phyloP scores from a whole-genome alignment of 441 rosid genomes.

The Populus hybrid region DNA sequence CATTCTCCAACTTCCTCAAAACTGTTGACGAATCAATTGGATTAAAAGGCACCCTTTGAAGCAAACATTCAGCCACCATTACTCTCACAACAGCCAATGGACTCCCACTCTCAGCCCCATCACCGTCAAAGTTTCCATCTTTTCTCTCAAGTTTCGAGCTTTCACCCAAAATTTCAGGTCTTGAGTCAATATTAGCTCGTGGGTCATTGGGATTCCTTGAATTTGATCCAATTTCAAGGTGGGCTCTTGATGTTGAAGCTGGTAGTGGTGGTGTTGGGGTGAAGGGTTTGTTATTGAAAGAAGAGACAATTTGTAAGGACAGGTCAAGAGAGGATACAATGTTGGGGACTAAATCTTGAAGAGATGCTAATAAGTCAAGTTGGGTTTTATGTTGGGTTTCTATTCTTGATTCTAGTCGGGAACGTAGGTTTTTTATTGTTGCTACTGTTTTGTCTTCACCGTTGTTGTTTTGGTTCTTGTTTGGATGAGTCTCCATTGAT shows the following conservation, averaged over 20 bases:
- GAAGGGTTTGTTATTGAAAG: constrained; percentile 67
- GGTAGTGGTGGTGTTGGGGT: constrained; percentile 72
- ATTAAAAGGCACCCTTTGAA: constrained; percentile 74
- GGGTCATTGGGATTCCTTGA: not conserved
- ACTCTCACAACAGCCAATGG: constrained; percentile 73
- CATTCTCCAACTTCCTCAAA: constrained; percentile 87
- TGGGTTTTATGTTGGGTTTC: constrained; percentile 59
- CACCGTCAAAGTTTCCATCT: constrained; percentile 12
- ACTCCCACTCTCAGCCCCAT: constrained; percentile 41
- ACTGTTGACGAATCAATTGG: constrained; percentile 79
- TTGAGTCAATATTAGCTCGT: not conserved
- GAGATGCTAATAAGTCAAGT: constrained; percentile 68
- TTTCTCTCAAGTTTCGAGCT: not conserved
- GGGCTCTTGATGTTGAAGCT: constrained; percentile 35
- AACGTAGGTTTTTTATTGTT: constrained; percentile 55
- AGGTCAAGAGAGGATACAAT: constrained; percentile 76
- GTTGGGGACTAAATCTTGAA: constrained; percentile 63
- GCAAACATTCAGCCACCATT: constrained; percentile 79
- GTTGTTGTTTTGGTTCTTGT: constrained; percentile 21
- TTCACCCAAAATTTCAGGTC: not conserved
- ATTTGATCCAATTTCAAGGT: constrained; percentile 6
- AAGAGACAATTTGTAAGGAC: constrained; percentile 67
- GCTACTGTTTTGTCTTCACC: constrained; percentile 35
- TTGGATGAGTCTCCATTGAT: constrained; percentile 50
- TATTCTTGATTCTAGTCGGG: constrained; percentile 72